Conservation (phyloP, 1,139 yeast species). For the Citeromyces siamensis region DNA sequence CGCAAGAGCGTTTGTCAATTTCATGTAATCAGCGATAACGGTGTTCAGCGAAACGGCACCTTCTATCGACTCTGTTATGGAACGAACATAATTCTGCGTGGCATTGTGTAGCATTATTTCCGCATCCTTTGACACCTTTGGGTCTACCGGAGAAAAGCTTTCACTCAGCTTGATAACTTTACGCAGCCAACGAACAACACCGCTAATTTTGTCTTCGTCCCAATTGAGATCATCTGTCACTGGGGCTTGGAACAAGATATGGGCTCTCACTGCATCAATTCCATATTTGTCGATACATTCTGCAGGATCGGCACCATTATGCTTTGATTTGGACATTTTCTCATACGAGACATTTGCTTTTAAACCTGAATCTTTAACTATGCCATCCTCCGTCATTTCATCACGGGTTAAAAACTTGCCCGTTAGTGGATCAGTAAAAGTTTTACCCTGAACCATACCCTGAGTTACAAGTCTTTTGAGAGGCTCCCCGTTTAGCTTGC, state of each 20-base stretch:
- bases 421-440: constrained; percentile 57
- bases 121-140: constrained; percentile 9
- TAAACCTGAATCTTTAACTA: constrained; percentile 35
- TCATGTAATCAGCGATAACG: constrained; percentile 83
- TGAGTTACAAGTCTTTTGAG: constrained; percentile 73
- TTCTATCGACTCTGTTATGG: constrained; percentile 48
- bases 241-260: constrained; percentile 90
- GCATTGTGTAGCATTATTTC: constrained; percentile 51
- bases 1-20: constrained; percentile 47
- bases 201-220: constrained; percentile 83
- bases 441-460: constrained; percentile 96
- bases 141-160: constrained; percentile 9
- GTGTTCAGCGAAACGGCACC: constrained; percentile 63
- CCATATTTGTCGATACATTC: constrained; percentile 72
- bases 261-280: constrained; percentile 92
- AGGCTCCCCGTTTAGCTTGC: constrained; percentile 56
- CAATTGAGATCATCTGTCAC: constrained; percentile 70
- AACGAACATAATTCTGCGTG: constrained; percentile 32
- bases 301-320: constrained; percentile 87
- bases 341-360: constrained; percentile 53
- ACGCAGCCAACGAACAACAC: constrained; percentile 77
- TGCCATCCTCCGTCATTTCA: constrained; percentile 39
- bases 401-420: constrained; percentile 71
- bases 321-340: constrained; percentile 93
- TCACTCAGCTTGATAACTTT: constrained; percentile 39